A percentile compares a stretch with the other conserved stretches of the same genome.
phyloP scores from a whole-genome alignment of 495 filamentous ascomycete species.

The Mycothermus thermophilus region DNA sequence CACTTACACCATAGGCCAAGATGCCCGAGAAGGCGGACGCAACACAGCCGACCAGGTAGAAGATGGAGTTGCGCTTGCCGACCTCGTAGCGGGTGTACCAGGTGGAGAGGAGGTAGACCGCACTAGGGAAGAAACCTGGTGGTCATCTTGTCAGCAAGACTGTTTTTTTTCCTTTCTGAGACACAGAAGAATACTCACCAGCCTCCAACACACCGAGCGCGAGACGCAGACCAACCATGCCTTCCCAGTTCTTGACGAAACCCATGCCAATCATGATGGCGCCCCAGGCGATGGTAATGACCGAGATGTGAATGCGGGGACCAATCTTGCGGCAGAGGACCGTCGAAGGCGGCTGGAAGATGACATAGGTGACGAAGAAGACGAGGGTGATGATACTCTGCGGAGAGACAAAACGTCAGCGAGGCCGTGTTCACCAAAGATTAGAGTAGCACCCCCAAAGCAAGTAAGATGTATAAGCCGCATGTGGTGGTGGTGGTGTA shows the following conservation, averaged over 20 bases:
- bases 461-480: not conserved
- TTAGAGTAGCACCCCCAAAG: not conserved
- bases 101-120: slow-evolving; percentile 47
- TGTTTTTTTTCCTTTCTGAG: not conserved
- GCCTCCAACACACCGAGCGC: slow-evolving; percentile 52
- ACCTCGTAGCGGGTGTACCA: slow-evolving; percentile 56
- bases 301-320: slow-evolving; percentile 40
- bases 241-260: slow-evolving; percentile 37
- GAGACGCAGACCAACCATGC: slow-evolving; percentile 40
- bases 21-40: slow-evolving; percentile 50
- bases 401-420: too few species aligned
- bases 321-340: slow-evolving; percentile 47
- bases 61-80: slow-evolving; percentile 48
- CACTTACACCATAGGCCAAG: slow-evolving; percentile 42
- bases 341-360: slow-evolving; percentile 48
- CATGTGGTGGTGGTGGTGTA: not conserved
- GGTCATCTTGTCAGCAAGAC: not conserved
- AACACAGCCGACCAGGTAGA: slow-evolving; percentile 50
- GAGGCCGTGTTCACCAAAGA: not conserved
- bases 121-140: slow-evolving; percentile 43
- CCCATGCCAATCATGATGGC: slow-evolving; percentile 47
- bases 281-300: slow-evolving; percentile 40
- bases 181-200: slow-evolving; percentile 19
- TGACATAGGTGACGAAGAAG: slow-evolving; percentile 53
- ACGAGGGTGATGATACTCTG: slow-evolving; percentile 46